phyloP scores from a whole-genome alignment of 495 filamentous ascomycete species.

The Terfezia boudieri region DNA sequence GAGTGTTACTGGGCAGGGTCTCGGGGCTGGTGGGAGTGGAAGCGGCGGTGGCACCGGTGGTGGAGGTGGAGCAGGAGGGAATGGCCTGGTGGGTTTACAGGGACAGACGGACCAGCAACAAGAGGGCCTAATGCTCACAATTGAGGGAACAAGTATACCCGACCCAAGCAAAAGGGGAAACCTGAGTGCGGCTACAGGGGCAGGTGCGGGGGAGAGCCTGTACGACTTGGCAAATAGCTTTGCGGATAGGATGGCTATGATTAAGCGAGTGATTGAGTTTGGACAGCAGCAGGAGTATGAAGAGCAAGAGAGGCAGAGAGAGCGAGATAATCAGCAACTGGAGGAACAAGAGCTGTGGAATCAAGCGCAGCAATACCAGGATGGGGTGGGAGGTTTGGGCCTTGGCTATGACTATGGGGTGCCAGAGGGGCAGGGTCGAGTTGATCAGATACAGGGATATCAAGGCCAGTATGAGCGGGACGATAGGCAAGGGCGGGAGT shows the following conservation, averaged over 20 bases:
- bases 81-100: not conserved
- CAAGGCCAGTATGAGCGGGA: no score
- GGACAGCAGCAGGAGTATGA: conserved; percentile 6
- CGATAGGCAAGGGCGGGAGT: no score
- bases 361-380: no score
- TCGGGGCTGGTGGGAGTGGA: not conserved
- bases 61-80: conserved; percentile 7
- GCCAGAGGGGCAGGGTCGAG: no score
- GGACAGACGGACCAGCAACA: not conserved
- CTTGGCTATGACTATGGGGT: no score
- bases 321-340: not conserved
- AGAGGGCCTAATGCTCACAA: conserved; percentile 37
- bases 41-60: conserved; percentile 13
- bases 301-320: not conserved
- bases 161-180: not conserved
- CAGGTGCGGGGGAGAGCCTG: conserved; percentile 21
- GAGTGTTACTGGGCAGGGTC: not conserved
- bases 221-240: conserved; percentile 43
- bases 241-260: conserved; percentile 16
- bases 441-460: no score
- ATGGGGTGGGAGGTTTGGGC: no score
- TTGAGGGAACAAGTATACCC: conserved; percentile 33
- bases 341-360: not conserved
- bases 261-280: conserved; percentile 26
- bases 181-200: conserved; percentile 14